These are phyloP conservation scores for Skeletonema tropicum DNA, from an alignment of 108 stramenopile genomes.

Conservation along the genomic window DNA sequence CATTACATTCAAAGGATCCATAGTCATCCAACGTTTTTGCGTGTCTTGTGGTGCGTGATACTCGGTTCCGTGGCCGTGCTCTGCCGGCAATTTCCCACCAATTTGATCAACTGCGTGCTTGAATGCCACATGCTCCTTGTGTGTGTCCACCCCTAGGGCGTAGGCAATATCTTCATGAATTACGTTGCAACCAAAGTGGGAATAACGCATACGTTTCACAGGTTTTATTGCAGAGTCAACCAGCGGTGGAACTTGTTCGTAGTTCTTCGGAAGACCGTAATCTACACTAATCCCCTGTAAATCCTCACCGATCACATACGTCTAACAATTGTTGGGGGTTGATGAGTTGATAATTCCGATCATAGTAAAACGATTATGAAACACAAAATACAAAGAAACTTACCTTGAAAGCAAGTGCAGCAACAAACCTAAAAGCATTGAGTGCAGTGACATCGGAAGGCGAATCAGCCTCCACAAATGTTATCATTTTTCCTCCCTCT, in stretches of 20 bases:
- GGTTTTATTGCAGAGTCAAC: slow-evolving; percentile 38
- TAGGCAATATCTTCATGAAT: slow-evolving; percentile 89
- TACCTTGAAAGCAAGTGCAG: slow-evolving; percentile 61
- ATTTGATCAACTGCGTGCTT: slow-evolving; percentile 67
- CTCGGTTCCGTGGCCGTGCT: slow-evolving; percentile 90
- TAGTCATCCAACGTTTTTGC: slow-evolving; percentile 76
- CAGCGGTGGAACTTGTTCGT: slow-evolving; percentile 55
- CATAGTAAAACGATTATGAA: neutral
- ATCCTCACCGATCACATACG: slow-evolving; percentile 77
- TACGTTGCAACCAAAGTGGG: slow-evolving; percentile 89
- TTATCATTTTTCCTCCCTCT: slow-evolving; percentile 32
- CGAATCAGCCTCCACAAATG: slow-evolving; percentile 35
- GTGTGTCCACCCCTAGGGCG: slow-evolving; percentile 67
- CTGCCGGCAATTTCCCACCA: slow-evolving; percentile 75
- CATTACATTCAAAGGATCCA: slow-evolving; percentile 88
- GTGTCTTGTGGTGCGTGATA: slow-evolving; percentile 74
- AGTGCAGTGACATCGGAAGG: slow-evolving; percentile 49
- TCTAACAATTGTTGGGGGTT: slow-evolving; percentile 21
- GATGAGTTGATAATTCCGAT: neutral
- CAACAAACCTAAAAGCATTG: slow-evolving; percentile 84
- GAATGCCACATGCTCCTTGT: slow-evolving; percentile 68
- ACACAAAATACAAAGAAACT: neutral
- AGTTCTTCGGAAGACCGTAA: slow-evolving; percentile 80
- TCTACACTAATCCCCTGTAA: slow-evolving; percentile 83
- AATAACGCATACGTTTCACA: slow-evolving; percentile 84